A percentile compares a stretch with the other conserved stretches of the same genome.
These are phyloP conservation scores for Solanum pinnatisectum DNA, from an alignment of 257 asterid genomes.

Conservation along the genomic window DNA sequence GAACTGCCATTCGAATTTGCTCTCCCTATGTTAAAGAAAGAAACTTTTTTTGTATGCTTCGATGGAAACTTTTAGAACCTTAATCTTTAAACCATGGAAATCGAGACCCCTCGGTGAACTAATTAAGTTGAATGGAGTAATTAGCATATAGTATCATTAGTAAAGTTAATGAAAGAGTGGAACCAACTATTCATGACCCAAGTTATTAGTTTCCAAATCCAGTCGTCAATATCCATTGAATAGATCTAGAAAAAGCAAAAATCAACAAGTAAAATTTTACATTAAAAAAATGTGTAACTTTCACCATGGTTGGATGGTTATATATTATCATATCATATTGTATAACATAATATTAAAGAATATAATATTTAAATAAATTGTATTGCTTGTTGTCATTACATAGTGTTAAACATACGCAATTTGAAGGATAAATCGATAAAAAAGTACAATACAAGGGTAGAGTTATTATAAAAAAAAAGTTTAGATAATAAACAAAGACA, in stretches of 20 bases:
- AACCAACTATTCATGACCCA: not conserved
- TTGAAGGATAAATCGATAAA: not conserved
- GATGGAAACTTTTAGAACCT: not conserved
- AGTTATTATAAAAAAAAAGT: not conserved
- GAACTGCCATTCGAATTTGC: not conserved
- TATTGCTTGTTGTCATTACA: not conserved
- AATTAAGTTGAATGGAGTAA: not conserved
- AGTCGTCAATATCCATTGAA: not conserved
- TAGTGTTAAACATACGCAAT: not conserved
- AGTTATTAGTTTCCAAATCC: not conserved
- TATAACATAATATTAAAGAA: not conserved
- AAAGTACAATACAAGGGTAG: accelerated
- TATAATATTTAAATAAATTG: not conserved
- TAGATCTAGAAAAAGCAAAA: not conserved
- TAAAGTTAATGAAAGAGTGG: not conserved
- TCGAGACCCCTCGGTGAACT: not conserved
- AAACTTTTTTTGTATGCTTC: not conserved
- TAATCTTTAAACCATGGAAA: not conserved
- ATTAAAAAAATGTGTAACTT: not conserved
- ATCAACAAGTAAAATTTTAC: not conserved
- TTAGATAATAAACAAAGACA: no score
- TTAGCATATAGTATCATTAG: not conserved
- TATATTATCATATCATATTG: not conserved
- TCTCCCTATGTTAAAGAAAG: not conserved
- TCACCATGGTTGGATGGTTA: not conserved